These are phyloP conservation scores for Sarocladium strictum DNA, from an alignment of 2,329 filamentous ascomycete genomes.

Conservation along the genomic window DNA sequence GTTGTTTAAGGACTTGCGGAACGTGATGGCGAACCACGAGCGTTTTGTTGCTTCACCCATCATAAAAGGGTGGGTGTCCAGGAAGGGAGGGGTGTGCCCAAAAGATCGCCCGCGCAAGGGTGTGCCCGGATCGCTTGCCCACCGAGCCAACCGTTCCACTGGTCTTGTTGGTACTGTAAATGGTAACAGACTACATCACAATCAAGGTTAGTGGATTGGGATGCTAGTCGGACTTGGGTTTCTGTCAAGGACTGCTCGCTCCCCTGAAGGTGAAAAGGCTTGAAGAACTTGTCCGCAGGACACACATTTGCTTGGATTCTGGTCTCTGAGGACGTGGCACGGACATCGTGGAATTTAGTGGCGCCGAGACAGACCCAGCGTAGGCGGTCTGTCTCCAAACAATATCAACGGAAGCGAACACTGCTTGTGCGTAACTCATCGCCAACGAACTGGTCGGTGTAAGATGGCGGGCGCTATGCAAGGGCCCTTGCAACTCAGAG, in stretches of 20 bases:
- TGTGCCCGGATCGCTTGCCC: background rate
- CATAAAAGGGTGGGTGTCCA: background rate
- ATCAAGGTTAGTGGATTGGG: no score
- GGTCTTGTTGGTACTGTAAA: no score
- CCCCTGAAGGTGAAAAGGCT: no score
- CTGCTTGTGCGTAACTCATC: background rate
- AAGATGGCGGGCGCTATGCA: slow-evolving; percentile 6
- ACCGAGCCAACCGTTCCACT: background rate
- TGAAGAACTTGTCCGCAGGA: no score
- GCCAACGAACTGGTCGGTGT: background rate
- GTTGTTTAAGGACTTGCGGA: background rate
- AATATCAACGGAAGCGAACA: background rate
- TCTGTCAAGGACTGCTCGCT: no score
- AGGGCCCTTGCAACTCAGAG: background rate
- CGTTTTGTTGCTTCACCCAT: background rate
- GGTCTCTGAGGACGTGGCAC: background rate
- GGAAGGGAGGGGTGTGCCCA: background rate
- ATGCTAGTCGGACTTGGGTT: no score
- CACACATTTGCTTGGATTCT: no score
- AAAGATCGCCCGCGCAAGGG: background rate
- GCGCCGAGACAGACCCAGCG: slow-evolving; percentile 1
- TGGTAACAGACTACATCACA: no score
- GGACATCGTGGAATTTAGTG: background rate
- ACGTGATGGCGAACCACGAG: background rate
- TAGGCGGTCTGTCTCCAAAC: background rate